Percentiles rank a stretch among this genome's conserved stretches.
phyloP scores from a whole-genome alignment of 139 green algal species.

The Microglena sp. region DNA sequence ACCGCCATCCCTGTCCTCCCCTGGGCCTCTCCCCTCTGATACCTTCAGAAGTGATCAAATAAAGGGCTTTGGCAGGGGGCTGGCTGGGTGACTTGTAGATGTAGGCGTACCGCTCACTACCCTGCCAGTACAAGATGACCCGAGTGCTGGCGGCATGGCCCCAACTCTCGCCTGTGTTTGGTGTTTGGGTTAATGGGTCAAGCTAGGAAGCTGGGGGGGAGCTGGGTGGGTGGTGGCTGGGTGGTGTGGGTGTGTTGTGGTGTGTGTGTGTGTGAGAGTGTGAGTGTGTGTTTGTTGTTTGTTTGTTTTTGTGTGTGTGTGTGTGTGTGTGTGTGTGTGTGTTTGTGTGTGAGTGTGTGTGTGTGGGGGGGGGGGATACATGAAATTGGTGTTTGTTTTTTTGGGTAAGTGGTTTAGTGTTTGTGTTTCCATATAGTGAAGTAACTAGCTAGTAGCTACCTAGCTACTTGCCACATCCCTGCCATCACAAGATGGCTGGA shows the following conservation, averaged over 20 bases:
- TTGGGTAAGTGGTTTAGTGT: neutral
- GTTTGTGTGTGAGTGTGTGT: no score
- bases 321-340: no score
- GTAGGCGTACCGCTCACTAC: slow-evolving; percentile 38
- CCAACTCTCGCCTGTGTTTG: slow-evolving; percentile 63
- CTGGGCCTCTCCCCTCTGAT: slow-evolving; percentile 24
- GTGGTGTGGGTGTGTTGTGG: no score
- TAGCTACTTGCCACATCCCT: slow-evolving; percentile 34
- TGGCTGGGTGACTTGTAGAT: slow-evolving; percentile 72
- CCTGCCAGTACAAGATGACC: slow-evolving; percentile 70
- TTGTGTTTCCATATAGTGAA: neutral
- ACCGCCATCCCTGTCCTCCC: no score
- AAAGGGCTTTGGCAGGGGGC: slow-evolving; percentile 42
- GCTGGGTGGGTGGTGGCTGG: no score
- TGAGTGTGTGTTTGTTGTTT: no score
- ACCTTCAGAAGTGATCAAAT: slow-evolving; percentile 46
- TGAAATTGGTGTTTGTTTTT: neutral
- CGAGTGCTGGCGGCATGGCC: slow-evolving; percentile 70
- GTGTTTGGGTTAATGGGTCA: neutral
- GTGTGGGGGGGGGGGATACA: no score
- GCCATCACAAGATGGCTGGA: slow-evolving; percentile 72
- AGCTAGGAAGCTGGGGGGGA: neutral
- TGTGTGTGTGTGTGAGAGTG: no score
- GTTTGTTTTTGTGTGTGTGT: no score
- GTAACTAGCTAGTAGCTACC: slow-evolving; percentile 69